Evolutionary conservation across 805 yeast genomes (phyloP).

Genomic region (Wilhelminamyces savonicus): DNA sequence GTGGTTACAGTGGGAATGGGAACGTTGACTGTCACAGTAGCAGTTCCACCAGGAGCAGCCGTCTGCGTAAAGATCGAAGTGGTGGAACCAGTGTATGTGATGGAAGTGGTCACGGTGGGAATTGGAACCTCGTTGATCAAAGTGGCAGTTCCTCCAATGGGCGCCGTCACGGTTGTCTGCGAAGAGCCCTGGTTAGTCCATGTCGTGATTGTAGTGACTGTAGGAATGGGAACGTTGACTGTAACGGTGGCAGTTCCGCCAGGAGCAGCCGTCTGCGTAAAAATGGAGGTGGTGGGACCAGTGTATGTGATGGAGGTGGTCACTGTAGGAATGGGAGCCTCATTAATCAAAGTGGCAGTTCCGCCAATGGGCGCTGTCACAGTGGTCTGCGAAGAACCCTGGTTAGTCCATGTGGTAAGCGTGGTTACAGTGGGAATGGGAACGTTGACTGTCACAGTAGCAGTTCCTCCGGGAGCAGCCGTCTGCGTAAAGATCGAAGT

Average conservation of each 20-base stretch:
- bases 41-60: slow-evolving; percentile 11
- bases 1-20: slow-evolving; percentile 6
- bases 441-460: not conserved
- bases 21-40: slow-evolving; percentile 10
- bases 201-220: slow-evolving; percentile 7
- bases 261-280: slow-evolving; percentile 4
- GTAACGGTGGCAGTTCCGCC: slow-evolving; percentile 8
- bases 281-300: slow-evolving; percentile 4
- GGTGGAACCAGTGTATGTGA: slow-evolving; percentile 6
- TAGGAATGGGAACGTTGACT: slow-evolving; percentile 9
- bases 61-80: slow-evolving; percentile 10
- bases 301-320: slow-evolving; percentile 9
- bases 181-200: slow-evolving; percentile 7
- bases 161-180: slow-evolving; percentile 4
- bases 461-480: not conserved
- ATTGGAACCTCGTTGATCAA: slow-evolving; percentile 11
- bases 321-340: slow-evolving; percentile 7
- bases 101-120: slow-evolving; percentile 8
- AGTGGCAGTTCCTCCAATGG: slow-evolving; percentile 4
- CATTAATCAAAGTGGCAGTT: slow-evolving; percentile 8
- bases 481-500: not conserved
- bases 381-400: not conserved
- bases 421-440: not conserved
- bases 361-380: slow-evolving; percentile 3
- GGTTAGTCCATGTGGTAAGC: not conserved